These are phyloP conservation scores for Thielaviopsis punctulata DNA, from an alignment of 2,329 filamentous ascomycete genomes.

Conservation along the genomic window DNA sequence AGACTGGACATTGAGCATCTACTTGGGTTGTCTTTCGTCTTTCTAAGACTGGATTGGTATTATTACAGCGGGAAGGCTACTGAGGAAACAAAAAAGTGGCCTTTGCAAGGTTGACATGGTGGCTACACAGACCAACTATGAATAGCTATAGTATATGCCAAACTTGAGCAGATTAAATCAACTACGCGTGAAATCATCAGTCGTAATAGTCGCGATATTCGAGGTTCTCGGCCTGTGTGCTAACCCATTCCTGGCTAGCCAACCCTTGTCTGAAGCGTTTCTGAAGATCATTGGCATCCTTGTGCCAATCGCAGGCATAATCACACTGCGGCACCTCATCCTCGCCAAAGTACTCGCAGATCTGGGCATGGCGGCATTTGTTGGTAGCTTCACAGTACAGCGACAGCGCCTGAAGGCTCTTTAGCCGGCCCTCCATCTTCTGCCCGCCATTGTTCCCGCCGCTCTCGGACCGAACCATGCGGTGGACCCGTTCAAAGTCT, in stretches of 20 bases:
- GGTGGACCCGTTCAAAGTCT: slow-evolving; percentile 59
- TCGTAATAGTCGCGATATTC: slow-evolving; percentile 38
- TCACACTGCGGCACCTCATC: slow-evolving; percentile 40
- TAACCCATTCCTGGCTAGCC: slow-evolving; percentile 44
- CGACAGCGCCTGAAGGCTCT: slow-evolving; percentile 52
- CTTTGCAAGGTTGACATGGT: background rate
- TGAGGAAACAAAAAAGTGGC: no score
- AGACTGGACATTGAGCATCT: no score
- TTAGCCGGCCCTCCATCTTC: slow-evolving; percentile 29
- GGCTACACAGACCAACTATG: background rate
- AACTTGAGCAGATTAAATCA: no score
- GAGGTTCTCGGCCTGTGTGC: slow-evolving; percentile 42
- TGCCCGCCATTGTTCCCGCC: slow-evolving; percentile 4
- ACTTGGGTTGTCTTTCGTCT: no score
- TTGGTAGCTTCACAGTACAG: slow-evolving; percentile 65
- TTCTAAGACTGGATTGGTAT: no score
- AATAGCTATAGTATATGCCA: background rate
- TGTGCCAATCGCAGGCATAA: slow-evolving; percentile 65
- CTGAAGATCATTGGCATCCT: slow-evolving; percentile 42
- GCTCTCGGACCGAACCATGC: slow-evolving; percentile 25
- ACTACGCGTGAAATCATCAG: slow-evolving; percentile 7
- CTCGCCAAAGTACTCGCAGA: slow-evolving; percentile 67
- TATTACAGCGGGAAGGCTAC: background rate
- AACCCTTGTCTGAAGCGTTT: slow-evolving; percentile 38
- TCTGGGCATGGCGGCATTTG: slow-evolving; percentile 57